phyloP scores from a whole-genome alignment of 768 basidiomycete genomes.

The Phlebiopsis flavidoalba region DNA sequence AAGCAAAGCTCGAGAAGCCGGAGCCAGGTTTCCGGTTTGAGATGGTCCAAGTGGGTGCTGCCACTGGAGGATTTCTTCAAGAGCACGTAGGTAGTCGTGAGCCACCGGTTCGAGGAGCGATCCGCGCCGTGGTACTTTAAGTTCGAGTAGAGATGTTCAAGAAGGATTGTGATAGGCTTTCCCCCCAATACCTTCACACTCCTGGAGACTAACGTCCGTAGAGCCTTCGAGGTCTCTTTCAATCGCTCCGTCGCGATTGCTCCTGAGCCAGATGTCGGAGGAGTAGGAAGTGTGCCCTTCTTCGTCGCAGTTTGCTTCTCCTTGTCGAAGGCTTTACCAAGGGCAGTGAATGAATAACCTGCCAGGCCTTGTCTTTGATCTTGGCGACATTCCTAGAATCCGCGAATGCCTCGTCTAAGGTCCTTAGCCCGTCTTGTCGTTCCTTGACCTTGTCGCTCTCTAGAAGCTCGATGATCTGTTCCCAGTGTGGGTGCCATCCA shows the following conservation, averaged over 20 bases:
- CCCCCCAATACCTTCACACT: conserved; percentile 51
- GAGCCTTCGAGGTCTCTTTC: conserved; percentile 54
- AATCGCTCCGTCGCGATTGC: conserved; percentile 55
- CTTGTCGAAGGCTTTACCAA: conserved; percentile 47
- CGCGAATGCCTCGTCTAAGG: conserved; percentile 47
- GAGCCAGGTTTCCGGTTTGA: conserved; percentile 64
- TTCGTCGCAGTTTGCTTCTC: conserved; percentile 52
- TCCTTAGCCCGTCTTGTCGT: conserved; percentile 55
- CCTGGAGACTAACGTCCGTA: conserved; percentile 72
- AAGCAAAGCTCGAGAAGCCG: conserved; percentile 65
- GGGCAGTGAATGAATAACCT: conserved; percentile 65
- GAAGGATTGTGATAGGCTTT: conserved; percentile 48
- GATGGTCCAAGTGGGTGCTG: conserved; percentile 74
- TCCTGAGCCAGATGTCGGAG: conserved; percentile 31
- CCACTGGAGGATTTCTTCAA: conserved; percentile 60
- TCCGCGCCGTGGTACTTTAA: conserved; percentile 48
- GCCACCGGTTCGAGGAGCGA: conserved; percentile 62
- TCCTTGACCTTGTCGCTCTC: conserved; percentile 64
- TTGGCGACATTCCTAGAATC: conserved; percentile 35
- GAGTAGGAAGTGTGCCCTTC: conserved; percentile 31
- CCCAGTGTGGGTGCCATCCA: conserved; percentile 37
- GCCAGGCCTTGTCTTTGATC: conserved; percentile 45
- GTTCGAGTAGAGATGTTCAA: conserved; percentile 59
- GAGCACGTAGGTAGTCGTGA: conserved; percentile 76
- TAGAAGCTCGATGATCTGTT: conserved; percentile 45